These are phyloP conservation scores for Apiospora aurea DNA, from an alignment of 2,329 filamentous ascomycete genomes.

Conservation along the genomic window DNA sequence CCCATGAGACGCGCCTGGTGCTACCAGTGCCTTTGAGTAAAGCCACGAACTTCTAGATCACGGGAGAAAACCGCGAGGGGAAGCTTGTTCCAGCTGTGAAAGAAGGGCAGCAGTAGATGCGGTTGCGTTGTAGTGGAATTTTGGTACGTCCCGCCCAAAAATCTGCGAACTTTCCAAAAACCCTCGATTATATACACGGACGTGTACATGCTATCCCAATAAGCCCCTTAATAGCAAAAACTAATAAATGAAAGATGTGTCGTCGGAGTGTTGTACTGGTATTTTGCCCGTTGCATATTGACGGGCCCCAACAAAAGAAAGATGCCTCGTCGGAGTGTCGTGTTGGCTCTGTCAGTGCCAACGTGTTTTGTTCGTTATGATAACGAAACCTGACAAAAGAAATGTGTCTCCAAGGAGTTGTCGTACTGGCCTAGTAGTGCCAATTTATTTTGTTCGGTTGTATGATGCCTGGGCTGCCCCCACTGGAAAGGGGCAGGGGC, in stretches of 20 bases:
- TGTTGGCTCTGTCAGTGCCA: background rate
- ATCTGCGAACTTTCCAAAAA: background rate
- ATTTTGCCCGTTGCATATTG: background rate
- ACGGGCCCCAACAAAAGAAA: background rate
- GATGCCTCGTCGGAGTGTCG: background rate
- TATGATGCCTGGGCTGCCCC: background rate
- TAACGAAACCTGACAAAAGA: background rate
- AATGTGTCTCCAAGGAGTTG: slow-evolving; percentile 1
- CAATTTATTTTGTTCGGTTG: background rate
- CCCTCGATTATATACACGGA: background rate
- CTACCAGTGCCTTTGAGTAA: background rate
- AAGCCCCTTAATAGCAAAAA: background rate
- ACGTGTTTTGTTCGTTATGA: background rate
- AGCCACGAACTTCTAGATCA: too few species aligned
- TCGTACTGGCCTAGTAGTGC: background rate
- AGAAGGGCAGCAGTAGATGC: background rate
- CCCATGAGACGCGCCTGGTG: background rate
- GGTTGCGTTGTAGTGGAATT: background rate
- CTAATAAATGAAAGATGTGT: background rate
- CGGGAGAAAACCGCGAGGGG: too few species aligned
- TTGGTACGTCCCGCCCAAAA: background rate
- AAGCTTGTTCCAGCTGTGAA: too few species aligned
- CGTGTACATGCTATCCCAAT: background rate
- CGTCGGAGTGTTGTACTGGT: background rate
- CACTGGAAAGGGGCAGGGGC: background rate